Evolutionary conservation across 768 basidiomycete species (phyloP).

Genomic region (Panellus pusillus): DNA sequence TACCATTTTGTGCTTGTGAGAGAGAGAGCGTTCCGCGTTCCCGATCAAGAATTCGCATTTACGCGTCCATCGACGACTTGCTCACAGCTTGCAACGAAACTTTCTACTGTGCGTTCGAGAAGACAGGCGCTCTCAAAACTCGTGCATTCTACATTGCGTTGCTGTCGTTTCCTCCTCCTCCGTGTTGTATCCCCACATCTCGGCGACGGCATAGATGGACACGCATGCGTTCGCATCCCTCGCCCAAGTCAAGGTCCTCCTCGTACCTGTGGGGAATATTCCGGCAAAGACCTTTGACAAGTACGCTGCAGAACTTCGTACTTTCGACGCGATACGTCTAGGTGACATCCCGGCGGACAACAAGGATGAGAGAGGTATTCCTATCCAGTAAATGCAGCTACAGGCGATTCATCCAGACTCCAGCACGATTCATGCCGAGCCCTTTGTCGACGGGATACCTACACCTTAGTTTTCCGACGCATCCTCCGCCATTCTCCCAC

Average conservation of each 20-base stretch:
- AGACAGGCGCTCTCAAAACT: background rate
- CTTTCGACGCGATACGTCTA: slow-evolving; percentile 71
- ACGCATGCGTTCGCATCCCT: slow-evolving; percentile 75
- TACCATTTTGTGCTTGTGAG: slow-evolving; percentile 22
- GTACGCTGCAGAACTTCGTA: slow-evolving; percentile 72
- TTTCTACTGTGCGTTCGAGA: background rate
- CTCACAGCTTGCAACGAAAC: too few relatives aligned
- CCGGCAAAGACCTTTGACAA: slow-evolving; percentile 65
- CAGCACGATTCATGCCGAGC: slow-evolving; percentile 83
- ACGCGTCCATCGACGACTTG: background rate
- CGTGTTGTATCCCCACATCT: too few relatives aligned
- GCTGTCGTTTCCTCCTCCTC: too few relatives aligned
- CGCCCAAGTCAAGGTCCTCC: slow-evolving; percentile 81
- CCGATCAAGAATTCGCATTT: background rate
- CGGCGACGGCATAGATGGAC: slow-evolving; percentile 50
- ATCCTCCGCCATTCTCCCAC: slow-evolving; percentile 72
- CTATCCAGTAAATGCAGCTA: slow-evolving; percentile 20
- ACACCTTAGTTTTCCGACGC: slow-evolving; percentile 76
- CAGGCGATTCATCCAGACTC: slow-evolving; percentile 11
- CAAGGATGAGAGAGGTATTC: slow-evolving; percentile 71
- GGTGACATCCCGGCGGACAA: slow-evolving; percentile 81
- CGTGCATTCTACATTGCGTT: too few relatives aligned
- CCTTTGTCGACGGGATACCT: slow-evolving; percentile 75
- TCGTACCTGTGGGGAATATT: slow-evolving; percentile 84
- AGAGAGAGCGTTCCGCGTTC: slow-evolving; percentile 7